Conservation (phyloP, 768 basidiomycete species). For the Suillus occidentalis region DNA sequence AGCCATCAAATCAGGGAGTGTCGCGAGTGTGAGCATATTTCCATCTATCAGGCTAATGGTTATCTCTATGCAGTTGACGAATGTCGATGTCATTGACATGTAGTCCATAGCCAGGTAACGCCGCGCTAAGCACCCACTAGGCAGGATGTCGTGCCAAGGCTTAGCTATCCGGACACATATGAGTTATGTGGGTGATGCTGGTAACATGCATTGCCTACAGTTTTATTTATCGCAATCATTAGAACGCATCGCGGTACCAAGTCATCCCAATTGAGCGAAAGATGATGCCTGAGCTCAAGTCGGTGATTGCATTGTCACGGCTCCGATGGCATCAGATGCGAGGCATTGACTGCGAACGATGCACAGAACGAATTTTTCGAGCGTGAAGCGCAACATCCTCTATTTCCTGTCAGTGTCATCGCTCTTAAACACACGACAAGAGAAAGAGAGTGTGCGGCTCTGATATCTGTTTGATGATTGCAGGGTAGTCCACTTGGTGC, state of each 20-base stretch:
- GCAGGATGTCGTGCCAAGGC: too few relatives aligned
- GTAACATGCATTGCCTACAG: background rate
- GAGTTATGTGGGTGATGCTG: background rate
- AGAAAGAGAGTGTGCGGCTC: constrained; percentile 12
- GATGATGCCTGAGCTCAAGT: constrained; percentile 78
- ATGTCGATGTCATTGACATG: too few relatives aligned
- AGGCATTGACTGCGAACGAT: constrained; percentile 42
- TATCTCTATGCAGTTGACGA: too few relatives aligned
- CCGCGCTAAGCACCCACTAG: too few relatives aligned
- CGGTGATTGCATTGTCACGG: constrained; percentile 53
- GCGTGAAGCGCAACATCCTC: constrained; percentile 49
- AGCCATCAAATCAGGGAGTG: too few relatives aligned
- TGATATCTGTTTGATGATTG: constrained; percentile 35
- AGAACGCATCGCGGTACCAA: constrained; percentile 25
- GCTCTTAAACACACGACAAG: background rate
- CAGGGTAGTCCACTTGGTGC: constrained; percentile 38
- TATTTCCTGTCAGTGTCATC: constrained; percentile 40
- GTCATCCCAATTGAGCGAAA: constrained; percentile 66
- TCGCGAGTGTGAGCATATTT: too few relatives aligned
- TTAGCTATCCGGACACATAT: background rate
- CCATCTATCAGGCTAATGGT: too few relatives aligned
- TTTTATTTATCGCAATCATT: background rate
- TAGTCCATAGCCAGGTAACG: too few relatives aligned
- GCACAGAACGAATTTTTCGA: constrained; percentile 57
- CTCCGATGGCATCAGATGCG: constrained; percentile 31